Evolutionary conservation across 2,329 filamentous ascomycete species (phyloP), one percentile per base, ranked within the genome.

Genomic region (Pestalotiopsis sp.): DNA sequence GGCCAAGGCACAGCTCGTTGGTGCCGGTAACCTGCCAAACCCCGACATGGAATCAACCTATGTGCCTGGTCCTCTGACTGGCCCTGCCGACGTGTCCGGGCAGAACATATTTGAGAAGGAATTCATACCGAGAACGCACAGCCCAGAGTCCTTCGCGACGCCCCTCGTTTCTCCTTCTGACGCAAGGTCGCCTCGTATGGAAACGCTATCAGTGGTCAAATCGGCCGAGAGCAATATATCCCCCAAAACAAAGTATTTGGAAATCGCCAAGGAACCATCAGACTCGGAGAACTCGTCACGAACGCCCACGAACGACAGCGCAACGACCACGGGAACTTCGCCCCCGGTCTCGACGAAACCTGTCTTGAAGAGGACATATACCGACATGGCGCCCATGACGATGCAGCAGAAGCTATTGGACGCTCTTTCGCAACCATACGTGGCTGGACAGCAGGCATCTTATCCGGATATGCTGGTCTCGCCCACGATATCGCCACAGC

Each of bases 391-490:
- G 65, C 88, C 92, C 20, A 85, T 92, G 35, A 89, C 89, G 20
- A 82, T 97, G 71, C 93, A 97, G 78, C 91, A 92, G 74, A 95
- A 91, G 80, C 88, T 98, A 59, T 88, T 95, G 73, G 94, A 98
- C 75, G 91, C 91, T 64, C 85, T 98, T 79, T 90, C 94, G 26
- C 91, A 94, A 77, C 94, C 95, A 17, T 97, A 93, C 77, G 82
- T 90, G 30, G 81, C 87, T 11, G 78, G 77, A n/a, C 85, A 88
- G 48, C 68, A 75, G 6, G 72, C 69, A 22, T 64, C 64, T 10
- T 78, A 77, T 64, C 71, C 76, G 3, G 80, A 82, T 10, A 74
- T 75, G 30, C 58, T 81, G 10, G 61, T 79, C 11, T 88, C 86
- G 20, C 84, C 86, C 65, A 81, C 75, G 66, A 73, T 73, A n/a